These are phyloP conservation scores for Penstemon eatonii DNA, from an alignment of 257 asterid species.

Conservation along the genomic window DNA sequence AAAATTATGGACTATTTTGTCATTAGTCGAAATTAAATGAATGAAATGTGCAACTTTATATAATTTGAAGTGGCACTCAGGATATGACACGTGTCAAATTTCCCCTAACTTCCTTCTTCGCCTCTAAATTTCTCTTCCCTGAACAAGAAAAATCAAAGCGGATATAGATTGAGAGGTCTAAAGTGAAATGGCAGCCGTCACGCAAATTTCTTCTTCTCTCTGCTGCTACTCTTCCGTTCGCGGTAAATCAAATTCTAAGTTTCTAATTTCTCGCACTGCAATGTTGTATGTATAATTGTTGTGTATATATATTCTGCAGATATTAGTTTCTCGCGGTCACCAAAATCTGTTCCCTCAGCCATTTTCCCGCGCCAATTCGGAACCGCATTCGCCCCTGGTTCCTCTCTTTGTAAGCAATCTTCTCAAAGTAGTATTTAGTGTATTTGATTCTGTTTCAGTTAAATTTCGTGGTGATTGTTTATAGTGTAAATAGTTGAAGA, in stretches of 20 bases:
- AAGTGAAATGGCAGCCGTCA: constrained; percentile 32
- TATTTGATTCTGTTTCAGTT: background rate
- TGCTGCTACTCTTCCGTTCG: constrained; percentile 37
- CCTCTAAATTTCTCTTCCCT: constrained; percentile 29
- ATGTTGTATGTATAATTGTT: too few relatives aligned
- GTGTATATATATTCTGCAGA: constrained; percentile 28
- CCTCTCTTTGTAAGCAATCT: constrained; percentile 40
- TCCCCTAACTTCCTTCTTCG: constrained; percentile 24
- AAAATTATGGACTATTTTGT: background rate
- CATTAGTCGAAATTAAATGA: background rate
- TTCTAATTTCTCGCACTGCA: background rate
- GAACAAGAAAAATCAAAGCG: background rate
- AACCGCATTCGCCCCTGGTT: constrained; percentile 45
- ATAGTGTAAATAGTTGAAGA: background rate
- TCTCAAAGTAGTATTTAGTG: background rate
- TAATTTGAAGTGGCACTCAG: background rate
- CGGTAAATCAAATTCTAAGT: constrained; percentile 29
- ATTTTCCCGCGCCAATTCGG: constrained; percentile 33
- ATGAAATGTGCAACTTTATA: constrained; percentile 1
- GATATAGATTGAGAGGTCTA: constrained; percentile 22
- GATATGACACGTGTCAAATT: constrained; percentile 27
- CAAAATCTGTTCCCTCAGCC: constrained; percentile 25
- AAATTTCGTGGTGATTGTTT: background rate
- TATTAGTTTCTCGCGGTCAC: constrained; percentile 26
- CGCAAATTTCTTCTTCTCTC: constrained; percentile 37